Evolutionary conservation across 345 rosid species (phyloP).

Genomic region (Pelargonium nanum): DNA sequence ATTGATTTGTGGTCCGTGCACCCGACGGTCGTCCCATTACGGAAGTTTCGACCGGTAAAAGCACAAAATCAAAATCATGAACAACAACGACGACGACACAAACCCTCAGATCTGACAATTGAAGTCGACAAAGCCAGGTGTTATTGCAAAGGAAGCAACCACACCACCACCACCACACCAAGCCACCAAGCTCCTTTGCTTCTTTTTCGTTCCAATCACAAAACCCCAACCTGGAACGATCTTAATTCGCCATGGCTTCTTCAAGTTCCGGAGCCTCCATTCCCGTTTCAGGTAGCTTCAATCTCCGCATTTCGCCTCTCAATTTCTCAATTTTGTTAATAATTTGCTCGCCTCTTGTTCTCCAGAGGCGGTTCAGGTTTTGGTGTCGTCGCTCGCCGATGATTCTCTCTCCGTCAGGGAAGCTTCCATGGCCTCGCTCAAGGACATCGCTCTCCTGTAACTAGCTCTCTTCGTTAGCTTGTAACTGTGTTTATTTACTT

Average conservation of each 20-base stretch:
- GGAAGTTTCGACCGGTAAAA: not conserved
- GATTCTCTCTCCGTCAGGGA: conserved; percentile 59
- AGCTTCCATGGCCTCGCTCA: conserved; percentile 81
- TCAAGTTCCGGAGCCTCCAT: conserved; percentile 61
- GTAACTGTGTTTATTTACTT: not conserved
- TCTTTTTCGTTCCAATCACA: no score
- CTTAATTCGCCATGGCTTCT: conserved; percentile 44
- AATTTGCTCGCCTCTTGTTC: not conserved
- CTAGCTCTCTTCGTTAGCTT: not conserved
- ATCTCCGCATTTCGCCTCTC: conserved; percentile 6
- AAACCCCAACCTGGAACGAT: not conserved
- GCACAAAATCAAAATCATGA: not conserved
- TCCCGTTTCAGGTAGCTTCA: conserved; percentile 55
- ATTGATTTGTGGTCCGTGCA: no score
- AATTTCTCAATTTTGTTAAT: not conserved
- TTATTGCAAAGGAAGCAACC: not conserved
- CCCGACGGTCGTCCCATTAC: not conserved
- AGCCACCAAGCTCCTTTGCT: not conserved
- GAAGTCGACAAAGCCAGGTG: not conserved
- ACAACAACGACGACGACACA: no score
- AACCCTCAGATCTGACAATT: not conserved
- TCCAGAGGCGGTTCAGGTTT: conserved; percentile 80
- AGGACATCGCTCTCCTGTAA: conserved; percentile 65
- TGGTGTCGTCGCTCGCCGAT: conserved; percentile 79
- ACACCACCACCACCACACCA: not conserved